Base-by-base conservation (phyloP, 768 basidiomycete genomes). In the Agrocybe pediades region DNA sequence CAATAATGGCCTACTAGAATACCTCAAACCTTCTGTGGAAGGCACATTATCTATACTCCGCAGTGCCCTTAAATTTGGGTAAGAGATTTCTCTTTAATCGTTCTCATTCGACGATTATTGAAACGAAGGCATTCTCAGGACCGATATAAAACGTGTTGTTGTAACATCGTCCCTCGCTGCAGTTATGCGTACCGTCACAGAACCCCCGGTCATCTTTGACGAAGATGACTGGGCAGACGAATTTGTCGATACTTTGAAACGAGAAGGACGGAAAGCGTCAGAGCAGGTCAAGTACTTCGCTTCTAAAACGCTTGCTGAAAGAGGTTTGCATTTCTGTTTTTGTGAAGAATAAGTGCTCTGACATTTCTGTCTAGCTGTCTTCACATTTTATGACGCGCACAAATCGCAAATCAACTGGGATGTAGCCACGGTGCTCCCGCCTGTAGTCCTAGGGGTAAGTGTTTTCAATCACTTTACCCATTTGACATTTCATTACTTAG, bases 1-100 rank as follows among this genome's bases (percentile, higher is more conserved):
- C 9, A 33, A 26, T 13, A 17, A 39, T 29, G 86, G 85, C 87
- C n/a, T n/a, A n/a, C n/a, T n/a, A n/a, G n/a, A n/a, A 54, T 61
- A 89, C 36, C 82, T 89, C 57, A 67, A 65, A n/a, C 92, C 92
- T 3, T 90, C 92, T 19, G 81, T 92, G 1, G 70, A 83, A 3
- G 91, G 91, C 2, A 92, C 90, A 0, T 60, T 80, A 1, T 75
- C 82, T 6, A 73, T 92, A 11, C 72, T 93, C 17, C 70, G 81
- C 50, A 82, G 83, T 42, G 79, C 82, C 4, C 62, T 80, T 51
- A 84, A 83, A 64, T 63, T 81, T 58, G 77, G 74, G 82, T 85
- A 56, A 20, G 71, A 41, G n/a, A 42, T 9, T n/a, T 13, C 24
- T 21, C 6, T 42, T 39, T 13, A n/a, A 24, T n/a, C n/a, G n/a